phyloP scores from a whole-genome alignment of 2,329 filamentous ascomycete genomes.

The Colletotrichum orbiculare region DNA sequence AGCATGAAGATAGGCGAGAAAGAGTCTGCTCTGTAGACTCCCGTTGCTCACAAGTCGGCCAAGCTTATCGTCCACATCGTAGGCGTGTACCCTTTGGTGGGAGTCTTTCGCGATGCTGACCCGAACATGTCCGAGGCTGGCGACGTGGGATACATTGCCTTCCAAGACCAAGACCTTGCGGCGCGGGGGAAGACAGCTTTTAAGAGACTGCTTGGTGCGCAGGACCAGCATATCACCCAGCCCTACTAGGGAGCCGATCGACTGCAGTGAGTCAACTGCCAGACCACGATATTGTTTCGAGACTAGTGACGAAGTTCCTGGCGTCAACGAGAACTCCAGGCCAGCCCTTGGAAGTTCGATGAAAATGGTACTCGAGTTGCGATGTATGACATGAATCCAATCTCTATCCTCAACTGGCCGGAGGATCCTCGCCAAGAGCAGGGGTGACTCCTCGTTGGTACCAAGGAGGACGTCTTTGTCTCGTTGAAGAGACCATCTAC shows the following conservation, averaged over 20 bases:
- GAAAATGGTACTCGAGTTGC: not conserved
- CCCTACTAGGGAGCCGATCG: conserved; percentile 59
- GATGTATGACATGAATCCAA: conserved; percentile 8
- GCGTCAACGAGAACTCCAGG: not conserved
- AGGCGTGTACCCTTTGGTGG: conserved; percentile 50
- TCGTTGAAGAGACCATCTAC: not conserved
- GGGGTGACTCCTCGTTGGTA: not conserved
- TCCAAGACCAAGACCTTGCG: conserved; percentile 41
- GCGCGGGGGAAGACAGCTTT: conserved; percentile 52
- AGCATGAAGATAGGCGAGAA: conserved; percentile 63
- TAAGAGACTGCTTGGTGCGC: conserved; percentile 38
- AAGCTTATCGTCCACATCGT: conserved; percentile 60
- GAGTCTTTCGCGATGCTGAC: conserved; percentile 47
- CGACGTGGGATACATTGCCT: conserved; percentile 33
- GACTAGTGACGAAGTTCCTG: conserved; percentile 41
- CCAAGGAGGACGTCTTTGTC: not conserved
- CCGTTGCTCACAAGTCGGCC: conserved; percentile 62
- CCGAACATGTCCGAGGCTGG: conserved; percentile 43
- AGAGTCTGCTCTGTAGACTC: conserved; percentile 62
- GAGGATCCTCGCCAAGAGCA: not conserved
- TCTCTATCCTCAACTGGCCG: not conserved
- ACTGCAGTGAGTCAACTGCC: conserved; percentile 58
- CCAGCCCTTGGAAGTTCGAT: not conserved
- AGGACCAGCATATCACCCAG: conserved; percentile 62
- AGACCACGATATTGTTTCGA: conserved; percentile 64